Conservation (phyloP, 331 rosid species). For the Pyracantha coccinea region DNA sequence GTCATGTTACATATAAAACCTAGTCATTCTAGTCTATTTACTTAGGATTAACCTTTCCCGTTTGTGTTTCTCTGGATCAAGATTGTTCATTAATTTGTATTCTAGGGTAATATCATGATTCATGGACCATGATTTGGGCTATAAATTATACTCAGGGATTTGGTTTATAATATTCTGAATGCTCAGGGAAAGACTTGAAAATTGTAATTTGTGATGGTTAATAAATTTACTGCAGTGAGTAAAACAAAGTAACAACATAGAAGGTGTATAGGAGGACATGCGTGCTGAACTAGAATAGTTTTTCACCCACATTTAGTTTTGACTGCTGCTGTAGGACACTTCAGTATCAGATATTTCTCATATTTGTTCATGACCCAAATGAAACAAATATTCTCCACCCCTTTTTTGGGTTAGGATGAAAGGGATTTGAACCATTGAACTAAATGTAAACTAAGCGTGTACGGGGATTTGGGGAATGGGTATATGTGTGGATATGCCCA, state of each 20-base stretch:
- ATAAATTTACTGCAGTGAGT: neutral
- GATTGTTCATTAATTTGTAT: neutral
- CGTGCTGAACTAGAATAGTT: neutral
- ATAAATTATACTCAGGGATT: neutral
- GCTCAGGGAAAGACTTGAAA: neutral
- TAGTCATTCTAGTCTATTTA: neutral
- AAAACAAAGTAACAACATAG: neutral
- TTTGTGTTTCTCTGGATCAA: neutral
- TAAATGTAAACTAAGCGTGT: neutral
- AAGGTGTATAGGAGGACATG: neutral
- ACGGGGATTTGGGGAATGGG: neutral
- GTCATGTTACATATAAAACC: conserved; percentile 2
- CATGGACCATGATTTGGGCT: neutral
- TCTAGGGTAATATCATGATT: neutral
- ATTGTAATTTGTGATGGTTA: neutral
- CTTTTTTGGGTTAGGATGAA: neutral
- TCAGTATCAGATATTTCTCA: neutral
- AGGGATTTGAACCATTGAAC: neutral
- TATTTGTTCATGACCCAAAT: neutral
- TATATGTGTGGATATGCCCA: neutral
- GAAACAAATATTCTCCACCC: neutral
- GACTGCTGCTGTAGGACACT: neutral
- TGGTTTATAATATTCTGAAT: neutral
- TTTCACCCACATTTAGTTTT: neutral
- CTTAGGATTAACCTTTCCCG: neutral